These are phyloP conservation scores for Carex myosuroides DNA, from an alignment of 176 grass and related monocot species.

Conservation along the genomic window DNA sequence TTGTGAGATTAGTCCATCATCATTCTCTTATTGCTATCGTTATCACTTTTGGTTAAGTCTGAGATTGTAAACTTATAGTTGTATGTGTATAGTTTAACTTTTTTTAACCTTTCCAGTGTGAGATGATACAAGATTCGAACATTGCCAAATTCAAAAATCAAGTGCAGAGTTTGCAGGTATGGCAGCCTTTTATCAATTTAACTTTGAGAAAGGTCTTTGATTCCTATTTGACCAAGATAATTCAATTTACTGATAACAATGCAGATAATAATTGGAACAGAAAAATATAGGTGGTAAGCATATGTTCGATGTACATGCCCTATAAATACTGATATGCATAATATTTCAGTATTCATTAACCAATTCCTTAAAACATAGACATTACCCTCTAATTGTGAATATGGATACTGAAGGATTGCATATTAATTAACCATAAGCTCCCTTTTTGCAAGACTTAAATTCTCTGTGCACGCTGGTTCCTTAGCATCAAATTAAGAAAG, in stretches of 20 bases:
- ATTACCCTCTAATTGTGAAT: too few relatives aligned
- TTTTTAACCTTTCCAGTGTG: conserved; percentile 34
- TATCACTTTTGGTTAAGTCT: background rate
- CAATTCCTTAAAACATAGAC: too few relatives aligned
- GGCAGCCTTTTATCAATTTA: background rate
- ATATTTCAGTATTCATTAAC: too few relatives aligned
- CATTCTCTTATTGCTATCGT: background rate
- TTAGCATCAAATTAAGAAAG: too few relatives aligned
- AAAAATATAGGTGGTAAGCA: background rate
- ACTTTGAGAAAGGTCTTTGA: background rate
- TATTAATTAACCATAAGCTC: too few relatives aligned
- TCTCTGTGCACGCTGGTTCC: too few relatives aligned
- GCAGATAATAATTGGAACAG: background rate
- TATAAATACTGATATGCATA: too few relatives aligned
- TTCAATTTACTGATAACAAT: background rate
- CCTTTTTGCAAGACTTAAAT: too few relatives aligned
- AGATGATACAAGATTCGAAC: conserved; percentile 83
- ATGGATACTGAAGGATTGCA: too few relatives aligned
- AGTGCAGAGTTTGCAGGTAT: conserved; percentile 78
- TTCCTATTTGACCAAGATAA: background rate
- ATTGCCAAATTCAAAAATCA: conserved; percentile 90
- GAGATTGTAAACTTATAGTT: background rate
- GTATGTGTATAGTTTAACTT: background rate
- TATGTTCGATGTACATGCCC: too few relatives aligned
- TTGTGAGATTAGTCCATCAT: background rate